phyloP scores from a whole-genome alignment of 164 flowering plant genomes.

The Vitis rotundifolia region DNA sequence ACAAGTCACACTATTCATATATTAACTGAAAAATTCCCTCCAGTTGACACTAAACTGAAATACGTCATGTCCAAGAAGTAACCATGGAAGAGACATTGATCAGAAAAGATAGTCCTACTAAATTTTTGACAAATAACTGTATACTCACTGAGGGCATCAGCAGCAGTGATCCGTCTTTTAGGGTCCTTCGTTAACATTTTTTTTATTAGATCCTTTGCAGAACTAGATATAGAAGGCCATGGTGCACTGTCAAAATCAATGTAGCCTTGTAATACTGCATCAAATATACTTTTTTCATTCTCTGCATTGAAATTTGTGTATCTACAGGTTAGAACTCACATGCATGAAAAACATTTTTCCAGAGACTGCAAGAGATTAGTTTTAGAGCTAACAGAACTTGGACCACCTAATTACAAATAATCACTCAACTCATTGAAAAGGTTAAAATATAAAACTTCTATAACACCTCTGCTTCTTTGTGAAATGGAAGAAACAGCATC shows the following conservation, averaged over 20 bases:
- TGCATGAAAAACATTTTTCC: neutral
- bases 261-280: constrained; percentile 46
- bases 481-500: too few species aligned
- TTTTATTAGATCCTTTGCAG: constrained; percentile 78
- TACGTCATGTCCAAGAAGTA: neutral
- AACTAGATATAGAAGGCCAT: constrained; percentile 80
- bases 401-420: too few species aligned
- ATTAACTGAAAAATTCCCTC: too few species aligned
- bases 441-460: too few species aligned
- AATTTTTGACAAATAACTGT: neutral
- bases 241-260: constrained; percentile 65
- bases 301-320: constrained; percentile 37
- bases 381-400: neutral
- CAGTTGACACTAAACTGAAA: too few species aligned
- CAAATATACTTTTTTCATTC: constrained; percentile 75
- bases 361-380: neutral
- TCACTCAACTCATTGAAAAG: too few species aligned
- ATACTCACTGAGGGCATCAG: constrained; percentile 72
- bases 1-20: too few species aligned
- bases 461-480: too few species aligned
- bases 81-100: neutral
- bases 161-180: constrained; percentile 73
- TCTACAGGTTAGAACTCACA: neutral
- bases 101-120: neutral
- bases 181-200: constrained; percentile 78